These are phyloP conservation scores for Phytophthora kernoviae DNA, from an alignment of 352 stramenopile genomes.

Conservation along the genomic window DNA sequence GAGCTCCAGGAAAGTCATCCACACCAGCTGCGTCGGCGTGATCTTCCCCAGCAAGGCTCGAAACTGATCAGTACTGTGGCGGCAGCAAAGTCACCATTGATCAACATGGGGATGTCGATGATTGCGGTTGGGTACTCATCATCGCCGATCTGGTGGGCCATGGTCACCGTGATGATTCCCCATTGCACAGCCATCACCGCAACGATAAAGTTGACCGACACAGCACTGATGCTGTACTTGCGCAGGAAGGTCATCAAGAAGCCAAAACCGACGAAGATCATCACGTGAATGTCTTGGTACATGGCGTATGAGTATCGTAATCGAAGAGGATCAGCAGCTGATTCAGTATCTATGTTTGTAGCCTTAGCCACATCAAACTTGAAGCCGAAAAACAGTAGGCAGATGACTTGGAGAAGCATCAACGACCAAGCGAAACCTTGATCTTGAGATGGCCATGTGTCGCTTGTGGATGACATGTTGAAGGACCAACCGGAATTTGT, in stretches of 20 bases:
- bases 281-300: constrained; percentile 67
- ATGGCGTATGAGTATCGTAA: constrained; percentile 42
- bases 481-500: not conserved
- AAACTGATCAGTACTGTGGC: constrained; percentile 78
- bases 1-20: constrained; percentile 73
- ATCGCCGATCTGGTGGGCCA: constrained; percentile 51
- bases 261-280: constrained; percentile 86
- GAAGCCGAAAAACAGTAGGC: constrained; percentile 46
- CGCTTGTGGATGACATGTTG: not conserved
- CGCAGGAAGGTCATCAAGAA: constrained; percentile 88
- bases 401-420: constrained; percentile 46
- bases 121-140: constrained; percentile 39
- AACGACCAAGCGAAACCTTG: constrained; percentile 50
- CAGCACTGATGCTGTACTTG: constrained; percentile 72
- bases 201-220: constrained; percentile 78
- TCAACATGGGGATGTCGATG: constrained; percentile 56
- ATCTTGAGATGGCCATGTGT: constrained; percentile 3
- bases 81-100: constrained; percentile 77
- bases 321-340: not conserved
- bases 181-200: constrained; percentile 62
- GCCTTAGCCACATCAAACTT: constrained; percentile 53
- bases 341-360: constrained; percentile 8
- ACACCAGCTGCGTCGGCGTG: constrained; percentile 70
- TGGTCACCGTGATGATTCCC: constrained; percentile 67
- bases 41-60: constrained; percentile 69